Percentiles rank a stretch among this genome's conserved stretches.
Evolutionary conservation across 345 rosid genomes (phyloP).

Genomic region (Eucalyptus shirleyi): DNA sequence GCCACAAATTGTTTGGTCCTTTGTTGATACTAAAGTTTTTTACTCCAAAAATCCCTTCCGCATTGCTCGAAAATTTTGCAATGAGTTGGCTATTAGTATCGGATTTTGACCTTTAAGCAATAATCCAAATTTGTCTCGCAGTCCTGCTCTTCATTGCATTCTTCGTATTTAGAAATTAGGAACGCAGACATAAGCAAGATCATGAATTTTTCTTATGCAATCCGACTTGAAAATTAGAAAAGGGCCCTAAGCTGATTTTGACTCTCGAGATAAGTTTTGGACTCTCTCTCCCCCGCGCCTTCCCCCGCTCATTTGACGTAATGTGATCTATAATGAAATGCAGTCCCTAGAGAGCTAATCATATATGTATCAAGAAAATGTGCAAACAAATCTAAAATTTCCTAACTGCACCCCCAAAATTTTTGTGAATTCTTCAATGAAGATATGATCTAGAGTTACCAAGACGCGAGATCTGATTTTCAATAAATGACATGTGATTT

Average conservation of each 20-base stretch:
- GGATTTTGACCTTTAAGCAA: not conserved
- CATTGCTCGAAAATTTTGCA: too few relatives aligned
- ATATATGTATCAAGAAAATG: not conserved
- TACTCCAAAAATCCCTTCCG: too few relatives aligned
- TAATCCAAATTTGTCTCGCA: not conserved
- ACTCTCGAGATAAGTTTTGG: not conserved
- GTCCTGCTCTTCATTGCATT: not conserved
- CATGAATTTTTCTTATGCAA: not conserved
- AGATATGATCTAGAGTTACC: not conserved
- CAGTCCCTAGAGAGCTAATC: not conserved
- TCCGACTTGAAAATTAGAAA: not conserved
- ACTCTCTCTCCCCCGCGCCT: not conserved
- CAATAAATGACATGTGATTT: not conserved
- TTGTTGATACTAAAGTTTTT: too few relatives aligned
- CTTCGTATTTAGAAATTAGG: not conserved
- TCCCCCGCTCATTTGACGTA: not conserved
- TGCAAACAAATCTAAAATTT: not conserved
- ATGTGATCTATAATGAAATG: not conserved
- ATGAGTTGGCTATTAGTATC: not conserved
- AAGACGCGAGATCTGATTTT: not conserved
- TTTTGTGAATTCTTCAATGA: not conserved
- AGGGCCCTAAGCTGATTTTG: not conserved
- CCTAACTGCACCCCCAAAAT: not conserved
- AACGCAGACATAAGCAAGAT: not conserved
- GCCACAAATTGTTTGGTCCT: too few relatives aligned